Evolutionary conservation across 257 asterid species (phyloP), one percentile per base, ranked within the genome.

Genomic region (Plantago ovata): DNA sequence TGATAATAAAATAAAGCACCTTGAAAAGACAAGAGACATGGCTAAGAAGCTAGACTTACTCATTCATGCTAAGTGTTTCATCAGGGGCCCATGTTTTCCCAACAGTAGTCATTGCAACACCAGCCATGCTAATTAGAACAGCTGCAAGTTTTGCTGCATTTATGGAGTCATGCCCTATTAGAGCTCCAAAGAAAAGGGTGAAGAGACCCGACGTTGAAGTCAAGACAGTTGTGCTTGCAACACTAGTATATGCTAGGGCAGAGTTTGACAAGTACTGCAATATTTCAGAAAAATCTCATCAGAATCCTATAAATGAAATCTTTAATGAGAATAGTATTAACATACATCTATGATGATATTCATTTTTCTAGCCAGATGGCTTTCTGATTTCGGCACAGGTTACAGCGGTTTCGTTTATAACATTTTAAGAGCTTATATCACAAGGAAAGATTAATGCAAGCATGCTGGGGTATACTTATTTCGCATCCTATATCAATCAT

Each of bases 21-120:
- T n/a, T n/a, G n/a, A 9, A 15, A 42, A 22, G 48, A 36, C 13
- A 42, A 23, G 56, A 22, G 20, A 19, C 45, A 8, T 11, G 60
- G 50, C 32, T 36, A 21, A 67, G 33, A 62, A 48, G 50, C 16
- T 13, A 38, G 22, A 77, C 96, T 80, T 80, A 87, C 96, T 75
- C 82, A 47, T 76, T 66, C 21, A 14, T 39, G 50, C 84, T 75
- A 33, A 77, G 80, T 46, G 61, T 66, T 67, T 87, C 92, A 62
- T 84, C 94, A 6, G 77, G 49, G 50, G 94, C 96, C 94, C 94
- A 87, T 0, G 96, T 82, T 71, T 79, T 84, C 49, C 89, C 96
- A 16, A 73, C 65, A 5, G 96, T 82, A 64, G 94, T 87, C 94
- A 87, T 71, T 44, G 83, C 85, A 42, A 84, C 94, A 55, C 96